Percentiles rank a stretch among this genome's conserved stretches.
These are phyloP conservation scores for Passiflora organensis DNA, from an alignment of 345 rosid species.

Conservation along the genomic window DNA sequence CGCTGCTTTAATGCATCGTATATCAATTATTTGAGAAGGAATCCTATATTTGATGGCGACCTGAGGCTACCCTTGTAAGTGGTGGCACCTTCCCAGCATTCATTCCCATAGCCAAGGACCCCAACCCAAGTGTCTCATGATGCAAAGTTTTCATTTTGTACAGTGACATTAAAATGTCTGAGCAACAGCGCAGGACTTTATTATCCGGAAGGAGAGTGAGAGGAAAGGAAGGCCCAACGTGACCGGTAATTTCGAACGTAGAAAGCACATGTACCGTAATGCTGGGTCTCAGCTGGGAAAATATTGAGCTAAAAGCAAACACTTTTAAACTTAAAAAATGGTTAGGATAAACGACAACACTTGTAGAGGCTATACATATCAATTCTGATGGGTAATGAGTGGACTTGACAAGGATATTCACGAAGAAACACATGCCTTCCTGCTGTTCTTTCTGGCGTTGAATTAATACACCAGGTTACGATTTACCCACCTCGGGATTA, in stretches of 20 bases:
- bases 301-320: neutral
- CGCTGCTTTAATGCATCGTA: constrained; percentile 1
- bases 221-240: too few relatives aligned
- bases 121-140: neutral
- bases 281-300: neutral
- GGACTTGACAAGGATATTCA: constrained; percentile 3
- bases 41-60: constrained; percentile 12
- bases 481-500: too few relatives aligned
- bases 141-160: neutral
- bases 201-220: too few relatives aligned
- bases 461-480: too few relatives aligned
- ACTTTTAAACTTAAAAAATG: neutral
- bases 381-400: neutral
- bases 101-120: neutral
- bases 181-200: neutral
- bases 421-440: constrained; percentile 2
- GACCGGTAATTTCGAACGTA: neutral
- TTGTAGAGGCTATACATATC: neutral
- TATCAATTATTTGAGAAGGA: constrained; percentile 10
- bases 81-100: constrained; percentile 11
- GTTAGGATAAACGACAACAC: neutral
- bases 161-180: neutral
- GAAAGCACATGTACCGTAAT: neutral
- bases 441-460: too few relatives aligned
- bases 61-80: constrained; percentile 6